Conservation (phyloP, 345 rosid genomes). For the Camelina sativa region DNA sequence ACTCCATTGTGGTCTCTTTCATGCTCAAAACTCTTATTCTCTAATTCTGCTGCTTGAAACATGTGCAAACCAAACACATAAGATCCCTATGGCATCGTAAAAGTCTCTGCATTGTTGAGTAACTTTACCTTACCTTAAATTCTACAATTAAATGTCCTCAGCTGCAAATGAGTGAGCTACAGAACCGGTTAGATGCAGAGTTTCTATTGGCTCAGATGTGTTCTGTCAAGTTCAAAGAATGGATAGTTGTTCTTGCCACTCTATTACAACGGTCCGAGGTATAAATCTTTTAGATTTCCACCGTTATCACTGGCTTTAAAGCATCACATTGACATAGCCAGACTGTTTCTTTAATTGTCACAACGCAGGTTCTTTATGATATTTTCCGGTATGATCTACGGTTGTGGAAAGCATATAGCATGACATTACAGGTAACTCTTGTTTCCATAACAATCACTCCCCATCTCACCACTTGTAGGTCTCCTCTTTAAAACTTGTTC, state of each 20-base stretch:
- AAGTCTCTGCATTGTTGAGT: not conserved
- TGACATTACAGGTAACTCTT: constrained; percentile 69
- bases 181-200: constrained; percentile 93
- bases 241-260: constrained; percentile 98
- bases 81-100: not conserved
- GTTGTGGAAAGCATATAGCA: constrained; percentile 84
- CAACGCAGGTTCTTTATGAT: constrained; percentile 81
- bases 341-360: not conserved
- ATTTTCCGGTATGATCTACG: constrained; percentile 76
- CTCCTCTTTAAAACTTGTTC: not conserved
- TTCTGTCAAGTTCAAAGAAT: constrained; percentile 96
- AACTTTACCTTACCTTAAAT: not conserved
- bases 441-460: not conserved
- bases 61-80: not conserved
- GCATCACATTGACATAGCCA: constrained; percentile 11
- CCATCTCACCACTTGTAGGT: not conserved
- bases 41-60: not conserved
- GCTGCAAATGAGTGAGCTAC: constrained; percentile 97
- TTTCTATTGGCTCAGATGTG: constrained; percentile 98
- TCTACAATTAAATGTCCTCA: constrained; percentile 43
- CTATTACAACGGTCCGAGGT: constrained; percentile 93
- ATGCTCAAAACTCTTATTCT: not conserved
- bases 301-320: not conserved
- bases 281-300: constrained; percentile 9
- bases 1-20: not conserved